Conservation (phyloP, 306 rosid genomes). For the Quercus alba region DNA sequence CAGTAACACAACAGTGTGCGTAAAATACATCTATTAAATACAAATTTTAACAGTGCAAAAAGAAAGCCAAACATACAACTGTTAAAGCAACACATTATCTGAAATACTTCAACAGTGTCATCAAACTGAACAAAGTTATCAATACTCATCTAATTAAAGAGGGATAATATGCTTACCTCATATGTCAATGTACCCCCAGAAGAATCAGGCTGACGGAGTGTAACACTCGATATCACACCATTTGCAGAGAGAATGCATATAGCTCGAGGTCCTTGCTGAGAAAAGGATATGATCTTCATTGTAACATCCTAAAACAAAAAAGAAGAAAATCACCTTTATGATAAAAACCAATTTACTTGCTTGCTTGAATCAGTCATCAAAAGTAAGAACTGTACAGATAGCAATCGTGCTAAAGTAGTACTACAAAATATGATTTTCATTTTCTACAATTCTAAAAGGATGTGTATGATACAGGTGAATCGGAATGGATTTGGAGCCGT, state of each 20-base stretch:
- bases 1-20: too few species aligned
- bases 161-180: slow-evolving; percentile 50
- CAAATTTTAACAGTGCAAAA: neutral
- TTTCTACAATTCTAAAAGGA: neutral
- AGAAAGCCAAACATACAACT: neutral
- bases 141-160: neutral
- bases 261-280: slow-evolving; percentile 95
- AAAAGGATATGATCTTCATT: slow-evolving; percentile 95
- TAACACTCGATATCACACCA: slow-evolving; percentile 90
- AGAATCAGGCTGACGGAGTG: slow-evolving; percentile 93
- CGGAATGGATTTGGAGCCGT: neutral
- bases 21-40: neutral
- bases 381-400: neutral
- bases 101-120: neutral
- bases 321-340: slow-evolving; percentile 3
- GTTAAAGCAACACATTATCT: neutral
- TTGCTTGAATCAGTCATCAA: slow-evolving; percentile 11
- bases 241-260: slow-evolving; percentile 89
- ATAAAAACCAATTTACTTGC: neutral
- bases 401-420: neutral
- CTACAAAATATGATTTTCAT: neutral
- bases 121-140: neutral
- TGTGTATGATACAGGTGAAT: neutral
- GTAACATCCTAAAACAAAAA: slow-evolving; percentile 70
- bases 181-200: slow-evolving; percentile 84